Base-by-base conservation (phyloP, 2,329 filamentous ascomycete species). In the Aspergillus melleus region DNA sequence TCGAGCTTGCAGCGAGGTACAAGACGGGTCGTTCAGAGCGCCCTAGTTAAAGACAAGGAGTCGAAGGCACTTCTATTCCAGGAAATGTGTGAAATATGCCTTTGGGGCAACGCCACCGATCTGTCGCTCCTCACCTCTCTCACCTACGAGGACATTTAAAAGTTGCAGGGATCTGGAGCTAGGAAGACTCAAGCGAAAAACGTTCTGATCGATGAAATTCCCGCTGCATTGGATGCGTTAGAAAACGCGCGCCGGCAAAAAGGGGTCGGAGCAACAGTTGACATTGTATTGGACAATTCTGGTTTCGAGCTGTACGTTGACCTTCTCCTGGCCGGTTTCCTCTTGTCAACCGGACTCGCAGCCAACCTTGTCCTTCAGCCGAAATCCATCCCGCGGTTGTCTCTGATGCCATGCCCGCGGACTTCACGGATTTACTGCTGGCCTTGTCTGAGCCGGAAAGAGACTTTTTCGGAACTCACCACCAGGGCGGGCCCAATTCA, bases 221-320 rank as follows among this genome's bases (percentile, higher is more conserved):
- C 83, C 11, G 79, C 82, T 10, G 90, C 91, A 0, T 96, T 94
- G 74, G 80, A 85, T 8, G 77, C 85, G 0, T 82, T 96, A 22
- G 85, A 84, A 57, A 81, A 84, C 61, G 89, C 89, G 0, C 85
- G 89, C 65, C 82, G 82, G 24, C 81, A 84, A 36, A 29, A 86
- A 86, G 71, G 80, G 83, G 61, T 76, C 77, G 19, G 88, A 92
- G 66, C 85, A 92, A 42, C 91, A 16, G 89, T 99, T 2, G 95
- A 99, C 70, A 94, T 99, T 64, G 90, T 99, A 2, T 88, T 99
- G 6, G 95, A 99, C 76, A 99, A 99, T 69, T 92, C 95, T 20
- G 95, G 95, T 6, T 99, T 98, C 72, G 95, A 99, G 81, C 85
- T 99, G 12, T 99, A 92, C 72, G 95, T 97, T 65, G 95, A 99